A percentile compares a stretch with the other conserved stretches of the same genome.
Evolutionary conservation across 179 eudicot genomes (phyloP).

Genomic region (Camellia oleifera): DNA sequence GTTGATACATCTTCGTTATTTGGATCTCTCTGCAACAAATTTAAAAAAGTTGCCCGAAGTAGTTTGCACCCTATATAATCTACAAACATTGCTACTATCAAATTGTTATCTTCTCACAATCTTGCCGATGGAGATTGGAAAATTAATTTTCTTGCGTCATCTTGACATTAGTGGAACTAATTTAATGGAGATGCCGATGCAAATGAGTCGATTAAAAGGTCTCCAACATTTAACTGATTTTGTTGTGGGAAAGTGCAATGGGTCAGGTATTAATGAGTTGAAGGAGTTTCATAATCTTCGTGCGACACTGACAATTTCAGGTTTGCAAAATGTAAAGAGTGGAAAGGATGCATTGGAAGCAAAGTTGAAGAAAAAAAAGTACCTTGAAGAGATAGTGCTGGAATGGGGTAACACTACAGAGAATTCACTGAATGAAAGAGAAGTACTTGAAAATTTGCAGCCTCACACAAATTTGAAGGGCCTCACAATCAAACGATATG

Average conservation of each 20-base stretch:
- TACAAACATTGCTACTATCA: neutral
- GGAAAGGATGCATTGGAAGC: neutral
- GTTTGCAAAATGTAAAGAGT: neutral
- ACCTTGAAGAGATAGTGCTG: constrained; percentile 6
- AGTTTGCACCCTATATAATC: constrained; percentile 15
- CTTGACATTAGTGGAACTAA: no score
- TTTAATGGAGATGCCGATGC: no score
- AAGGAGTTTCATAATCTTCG: neutral
- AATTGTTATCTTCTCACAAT: no score
- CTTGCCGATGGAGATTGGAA: no score
- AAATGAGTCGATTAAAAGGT: no score
- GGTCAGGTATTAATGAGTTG: neutral
- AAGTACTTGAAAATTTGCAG: neutral
- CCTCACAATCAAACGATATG: constrained; percentile 1
- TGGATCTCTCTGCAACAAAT: constrained; percentile 17
- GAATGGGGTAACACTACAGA: constrained; percentile 2
- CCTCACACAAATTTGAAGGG: constrained; percentile 11
- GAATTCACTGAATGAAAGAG: neutral
- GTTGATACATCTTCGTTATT: constrained; percentile 16
- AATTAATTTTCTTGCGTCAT: no score
- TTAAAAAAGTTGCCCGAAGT: constrained; percentile 14
- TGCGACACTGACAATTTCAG: neutral
- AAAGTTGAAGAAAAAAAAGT: neutral
- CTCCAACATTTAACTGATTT: no score
- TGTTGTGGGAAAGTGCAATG: neutral